Evolutionary conservation across 306 rosid genomes (phyloP), one percentile per base, ranked within the genome.

Genomic region (Prosopis cineraria): DNA sequence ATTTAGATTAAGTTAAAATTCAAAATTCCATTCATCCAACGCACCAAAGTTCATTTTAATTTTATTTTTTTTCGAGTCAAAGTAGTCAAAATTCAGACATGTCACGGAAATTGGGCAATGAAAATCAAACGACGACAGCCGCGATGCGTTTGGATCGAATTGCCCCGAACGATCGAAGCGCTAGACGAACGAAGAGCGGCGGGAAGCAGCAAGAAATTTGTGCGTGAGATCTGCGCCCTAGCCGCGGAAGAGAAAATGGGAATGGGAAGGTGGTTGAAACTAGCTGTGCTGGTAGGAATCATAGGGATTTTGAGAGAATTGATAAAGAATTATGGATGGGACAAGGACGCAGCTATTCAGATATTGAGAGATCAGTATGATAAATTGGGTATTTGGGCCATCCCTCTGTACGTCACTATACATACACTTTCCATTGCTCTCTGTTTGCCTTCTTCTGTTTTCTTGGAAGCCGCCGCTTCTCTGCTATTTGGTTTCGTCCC

Each of bases 401-500:
- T 95, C 60, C 99, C 99, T 8, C 68, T 83, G 0, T 95, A 83
- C 82, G 87, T 95, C 0, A 84, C 86, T 3, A 5, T 90, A 65
- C 99, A 95, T 73, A 90, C 99, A 2, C 37, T 93, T 36, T 83
- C 93, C 0, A 84, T 95, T 31, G 90, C 96, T 10, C 93, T 95
- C 55, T 95, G 97, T 65, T 82, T 95, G 64, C 99, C 99, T 34
- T 87, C 85, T 39, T 96, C 98, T 30, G 80, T 95, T 39, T 91
- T 95, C 84, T 83, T 95, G 13, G 98, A 95, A 85, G 94, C 98
- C 62, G 88, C 88, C 20, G 89, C 96, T 66, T 87, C 98, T 64
- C 82, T 93, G 39, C 92, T 95, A 37, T 95, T 95, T 72, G 99
- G 97, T 31, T 95, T 90, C 85, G 59, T 89, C 70, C 88, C 93